A percentile compares a stretch with the other conserved stretches of the same genome.
Evolutionary conservation across 2,329 filamentous ascomycete genomes (phyloP).

Genomic region (Chaetomiaceae sp.): DNA sequence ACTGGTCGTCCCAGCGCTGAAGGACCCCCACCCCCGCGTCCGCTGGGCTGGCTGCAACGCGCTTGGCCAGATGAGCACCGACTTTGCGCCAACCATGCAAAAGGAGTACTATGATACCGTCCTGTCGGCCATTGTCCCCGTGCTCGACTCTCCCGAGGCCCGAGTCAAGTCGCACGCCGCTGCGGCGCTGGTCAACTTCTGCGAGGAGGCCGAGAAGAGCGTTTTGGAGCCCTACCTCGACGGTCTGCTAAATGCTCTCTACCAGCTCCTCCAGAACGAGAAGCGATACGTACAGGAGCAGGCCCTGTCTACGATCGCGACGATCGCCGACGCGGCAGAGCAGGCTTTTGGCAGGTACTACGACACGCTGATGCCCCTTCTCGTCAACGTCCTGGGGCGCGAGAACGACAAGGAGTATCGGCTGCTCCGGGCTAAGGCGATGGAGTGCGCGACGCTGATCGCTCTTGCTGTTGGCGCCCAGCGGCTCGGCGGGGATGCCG

Average conservation of each 20-base stretch:
- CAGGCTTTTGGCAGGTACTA: constrained; percentile 94
- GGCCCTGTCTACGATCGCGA: constrained; percentile 93
- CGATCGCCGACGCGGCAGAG: constrained; percentile 97
- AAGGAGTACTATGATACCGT: constrained; percentile 87
- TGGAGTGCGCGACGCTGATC: constrained; percentile 97
- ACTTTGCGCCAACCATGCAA: constrained; percentile 97
- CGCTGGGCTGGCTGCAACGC: constrained; percentile 98
- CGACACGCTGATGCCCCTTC: constrained; percentile 86
- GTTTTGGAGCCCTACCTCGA: constrained; percentile 91
- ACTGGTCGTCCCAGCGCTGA: constrained; percentile 85
- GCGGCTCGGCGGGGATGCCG: constrained; percentile 79
- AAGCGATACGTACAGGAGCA: constrained; percentile 98
- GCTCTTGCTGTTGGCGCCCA: constrained; percentile 92
- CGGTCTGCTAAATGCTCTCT: constrained; percentile 74
- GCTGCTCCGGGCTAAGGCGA: constrained; percentile 88
- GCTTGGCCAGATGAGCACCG: constrained; percentile 98
- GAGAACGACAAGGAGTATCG: constrained; percentile 93
- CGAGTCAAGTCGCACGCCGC: constrained; percentile 95
- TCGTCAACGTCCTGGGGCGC: constrained; percentile 81
- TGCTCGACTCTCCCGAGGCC: constrained; percentile 81
- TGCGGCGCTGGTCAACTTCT: constrained; percentile 97
- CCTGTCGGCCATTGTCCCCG: constrained; percentile 84
- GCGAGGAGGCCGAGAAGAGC: constrained; percentile 91
- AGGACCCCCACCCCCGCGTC: constrained; percentile 86
- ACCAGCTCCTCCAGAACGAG: constrained; percentile 80